Evolutionary conservation across 2,329 filamentous ascomycete genomes (phyloP).

Genomic region (Diaporthe vexans): DNA sequence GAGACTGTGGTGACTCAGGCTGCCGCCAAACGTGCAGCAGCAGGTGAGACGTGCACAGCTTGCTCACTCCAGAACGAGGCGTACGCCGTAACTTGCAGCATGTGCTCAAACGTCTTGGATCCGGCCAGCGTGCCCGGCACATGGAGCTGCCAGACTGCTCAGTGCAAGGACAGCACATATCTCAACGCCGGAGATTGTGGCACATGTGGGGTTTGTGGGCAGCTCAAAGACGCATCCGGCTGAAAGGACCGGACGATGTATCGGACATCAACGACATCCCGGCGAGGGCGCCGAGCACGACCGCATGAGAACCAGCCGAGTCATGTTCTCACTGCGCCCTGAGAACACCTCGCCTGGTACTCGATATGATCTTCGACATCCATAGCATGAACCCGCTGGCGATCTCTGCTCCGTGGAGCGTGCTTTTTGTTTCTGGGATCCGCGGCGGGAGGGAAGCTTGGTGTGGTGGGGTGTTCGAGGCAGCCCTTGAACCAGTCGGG

Average conservation of each 20-base stretch:
- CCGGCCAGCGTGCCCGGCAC: slow-evolving; percentile 63
- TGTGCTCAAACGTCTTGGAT: slow-evolving; percentile 80
- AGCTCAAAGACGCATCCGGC: slow-evolving; percentile 48
- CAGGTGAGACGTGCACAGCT: slow-evolving; percentile 62
- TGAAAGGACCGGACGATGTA: slow-evolving; percentile 31
- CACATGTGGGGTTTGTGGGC: slow-evolving; percentile 78
- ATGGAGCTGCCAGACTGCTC: slow-evolving; percentile 74
- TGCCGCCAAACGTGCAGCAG: slow-evolving; percentile 4
- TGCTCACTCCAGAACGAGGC: slow-evolving; percentile 77
- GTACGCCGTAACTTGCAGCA: slow-evolving; percentile 70
- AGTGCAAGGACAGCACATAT: slow-evolving; percentile 71
- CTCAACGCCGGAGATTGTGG: slow-evolving; percentile 79
- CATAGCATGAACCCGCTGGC: slow-evolving; percentile 24
- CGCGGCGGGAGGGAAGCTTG: slow-evolving; percentile 18
- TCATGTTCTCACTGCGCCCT: neutral
- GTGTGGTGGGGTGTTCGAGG: slow-evolving; percentile 26
- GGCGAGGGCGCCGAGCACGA: neutral
- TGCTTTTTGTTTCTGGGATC: slow-evolving; percentile 29
- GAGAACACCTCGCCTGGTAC: neutral
- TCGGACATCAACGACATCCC: slow-evolving; percentile 28
- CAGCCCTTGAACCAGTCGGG: slow-evolving; percentile 25
- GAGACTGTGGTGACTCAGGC: slow-evolving; percentile 8
- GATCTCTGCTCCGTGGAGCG: slow-evolving; percentile 12
- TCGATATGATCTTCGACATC: slow-evolving; percentile 15
- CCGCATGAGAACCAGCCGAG: slow-evolving; percentile 16